Conservation (phyloP, 192 early-diverging fungal genomes). For the Entophlyctis luteolus region DNA sequence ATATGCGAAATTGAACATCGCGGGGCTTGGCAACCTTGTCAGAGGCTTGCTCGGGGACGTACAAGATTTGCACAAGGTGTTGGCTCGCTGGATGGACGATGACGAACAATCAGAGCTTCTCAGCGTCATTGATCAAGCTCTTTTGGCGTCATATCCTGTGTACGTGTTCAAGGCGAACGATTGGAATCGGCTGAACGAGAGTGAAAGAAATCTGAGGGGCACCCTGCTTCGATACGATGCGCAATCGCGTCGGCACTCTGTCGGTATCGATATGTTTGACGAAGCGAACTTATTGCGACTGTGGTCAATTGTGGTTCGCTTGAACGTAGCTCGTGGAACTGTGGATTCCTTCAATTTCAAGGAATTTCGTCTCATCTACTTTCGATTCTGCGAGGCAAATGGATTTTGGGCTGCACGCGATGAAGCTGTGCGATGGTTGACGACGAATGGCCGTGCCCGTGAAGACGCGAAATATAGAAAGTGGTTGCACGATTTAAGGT, state of each 20-base stretch:
- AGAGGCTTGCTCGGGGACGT: not conserved
- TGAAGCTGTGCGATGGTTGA: not conserved
- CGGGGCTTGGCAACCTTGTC: not conserved
- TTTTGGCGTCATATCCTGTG: slow-evolving; percentile 9
- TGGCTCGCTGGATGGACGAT: slow-evolving; percentile 1
- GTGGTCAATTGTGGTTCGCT: not conserved
- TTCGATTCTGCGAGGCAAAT: slow-evolving; percentile 13
- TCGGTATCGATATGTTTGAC: not conserved
- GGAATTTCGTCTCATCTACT: not conserved
- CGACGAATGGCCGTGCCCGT: not conserved
- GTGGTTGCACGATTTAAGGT: not conserved
- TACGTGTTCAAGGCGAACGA: not conserved
- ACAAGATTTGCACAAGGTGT: not conserved
- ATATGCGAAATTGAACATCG: not conserved
- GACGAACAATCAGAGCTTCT: not conserved
- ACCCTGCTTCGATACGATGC: not conserved
- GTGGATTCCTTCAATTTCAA: not conserved
- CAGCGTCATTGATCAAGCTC: not conserved
- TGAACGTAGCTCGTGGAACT: not conserved
- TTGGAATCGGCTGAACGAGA: too few relatives aligned
- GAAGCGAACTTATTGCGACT: not conserved
- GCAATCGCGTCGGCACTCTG: not conserved
- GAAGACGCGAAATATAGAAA: not conserved
- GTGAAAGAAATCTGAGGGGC: not conserved
- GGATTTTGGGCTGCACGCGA: slow-evolving; percentile 12